These are phyloP conservation scores for Cyclocybe aegerita DNA, from an alignment of 768 basidiomycete species.

Conservation along the genomic window DNA sequence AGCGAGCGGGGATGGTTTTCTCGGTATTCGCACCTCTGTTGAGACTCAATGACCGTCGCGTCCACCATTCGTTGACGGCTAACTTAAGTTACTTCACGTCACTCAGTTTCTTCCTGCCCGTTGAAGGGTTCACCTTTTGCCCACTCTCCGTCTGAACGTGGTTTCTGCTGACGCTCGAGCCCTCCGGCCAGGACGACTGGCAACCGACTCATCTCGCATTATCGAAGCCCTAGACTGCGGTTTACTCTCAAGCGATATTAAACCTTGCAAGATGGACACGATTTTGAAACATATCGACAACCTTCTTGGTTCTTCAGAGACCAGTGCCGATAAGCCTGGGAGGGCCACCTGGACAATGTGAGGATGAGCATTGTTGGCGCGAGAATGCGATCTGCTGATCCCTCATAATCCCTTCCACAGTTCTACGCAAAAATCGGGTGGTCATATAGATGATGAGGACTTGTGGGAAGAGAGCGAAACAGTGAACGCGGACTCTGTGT, in stretches of 20 bases:
- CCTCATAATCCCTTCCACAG: not conserved
- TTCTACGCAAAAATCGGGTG: too few relatives aligned
- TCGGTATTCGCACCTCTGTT: too few relatives aligned
- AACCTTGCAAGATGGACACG: slow-evolving; percentile 7
- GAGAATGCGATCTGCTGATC: not conserved
- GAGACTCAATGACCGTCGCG: too few relatives aligned
- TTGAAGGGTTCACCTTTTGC: too few relatives aligned
- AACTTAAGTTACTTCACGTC: too few relatives aligned
- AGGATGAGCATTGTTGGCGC: slow-evolving; percentile 13
- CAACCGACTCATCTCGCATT: too few relatives aligned
- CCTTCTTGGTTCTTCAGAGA: slow-evolving; percentile 13
- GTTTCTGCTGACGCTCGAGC: too few relatives aligned
- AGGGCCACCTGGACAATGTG: slow-evolving; percentile 3
- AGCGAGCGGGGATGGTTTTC: too few relatives aligned
- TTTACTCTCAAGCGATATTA: not conserved
- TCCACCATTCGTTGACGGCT: too few relatives aligned
- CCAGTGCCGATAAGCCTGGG: not conserved
- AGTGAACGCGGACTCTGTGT: slow-evolving; percentile 13
- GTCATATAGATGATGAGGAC: slow-evolving; percentile 3
- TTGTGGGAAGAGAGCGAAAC: slow-evolving; percentile 5
- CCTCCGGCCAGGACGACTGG: too few relatives aligned
- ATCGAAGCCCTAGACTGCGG: not conserved
- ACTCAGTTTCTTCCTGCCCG: too few relatives aligned
- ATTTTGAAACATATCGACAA: slow-evolving; percentile 14
- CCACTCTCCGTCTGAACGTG: too few relatives aligned